A percentile compares a stretch with the other conserved stretches of the same genome.
These are phyloP conservation scores for Leptodermis oblonga DNA, from an alignment of 257 asterid genomes.

Conservation along the genomic window DNA sequence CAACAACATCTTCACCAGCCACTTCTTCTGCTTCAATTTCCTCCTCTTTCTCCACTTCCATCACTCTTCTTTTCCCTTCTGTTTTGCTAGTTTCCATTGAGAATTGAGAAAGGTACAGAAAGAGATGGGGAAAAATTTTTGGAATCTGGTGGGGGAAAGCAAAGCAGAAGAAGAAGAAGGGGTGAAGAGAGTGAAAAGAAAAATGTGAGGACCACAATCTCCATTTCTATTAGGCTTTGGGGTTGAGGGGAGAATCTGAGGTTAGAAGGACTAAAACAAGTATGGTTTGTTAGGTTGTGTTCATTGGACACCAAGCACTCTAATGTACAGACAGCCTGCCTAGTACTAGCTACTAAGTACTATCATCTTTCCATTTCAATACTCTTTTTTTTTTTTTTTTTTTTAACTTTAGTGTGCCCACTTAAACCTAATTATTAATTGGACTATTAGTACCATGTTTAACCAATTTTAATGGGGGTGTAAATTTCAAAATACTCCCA, in stretches of 20 bases:
- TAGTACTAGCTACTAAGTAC: conserved; percentile 9
- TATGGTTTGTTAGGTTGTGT: conserved; percentile 17
- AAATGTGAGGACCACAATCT: conserved; percentile 67
- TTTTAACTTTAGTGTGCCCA: conserved; percentile 12
- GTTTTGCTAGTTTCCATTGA: conserved; percentile 57
- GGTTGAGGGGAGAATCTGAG: conserved; percentile 12
- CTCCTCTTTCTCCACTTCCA: conserved; percentile 28
- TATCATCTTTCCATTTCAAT: background rate
- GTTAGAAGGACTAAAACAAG: conserved; percentile 3
- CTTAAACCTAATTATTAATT: conserved; percentile 4
- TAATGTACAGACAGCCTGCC: background rate
- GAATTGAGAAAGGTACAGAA: conserved; percentile 17
- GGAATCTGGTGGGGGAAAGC: conserved; percentile 15
- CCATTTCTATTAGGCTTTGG: conserved; percentile 38
- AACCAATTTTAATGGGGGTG: too few species aligned
- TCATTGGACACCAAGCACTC: conserved; percentile 2
- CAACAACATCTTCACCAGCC: conserved; percentile 38
- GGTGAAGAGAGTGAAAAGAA: conserved; percentile 31
- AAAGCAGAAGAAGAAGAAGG: conserved; percentile 18
- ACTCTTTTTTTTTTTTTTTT: too few species aligned
- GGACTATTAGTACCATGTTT: background rate
- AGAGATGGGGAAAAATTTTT: conserved; percentile 24
- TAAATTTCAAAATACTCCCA: too few species aligned
- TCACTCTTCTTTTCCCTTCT: conserved; percentile 48
- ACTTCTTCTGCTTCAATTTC: conserved; percentile 60